These are phyloP conservation scores for Hondaea fermentalgiana DNA, from an alignment of 108 stramenopile species.

Conservation along the genomic window DNA sequence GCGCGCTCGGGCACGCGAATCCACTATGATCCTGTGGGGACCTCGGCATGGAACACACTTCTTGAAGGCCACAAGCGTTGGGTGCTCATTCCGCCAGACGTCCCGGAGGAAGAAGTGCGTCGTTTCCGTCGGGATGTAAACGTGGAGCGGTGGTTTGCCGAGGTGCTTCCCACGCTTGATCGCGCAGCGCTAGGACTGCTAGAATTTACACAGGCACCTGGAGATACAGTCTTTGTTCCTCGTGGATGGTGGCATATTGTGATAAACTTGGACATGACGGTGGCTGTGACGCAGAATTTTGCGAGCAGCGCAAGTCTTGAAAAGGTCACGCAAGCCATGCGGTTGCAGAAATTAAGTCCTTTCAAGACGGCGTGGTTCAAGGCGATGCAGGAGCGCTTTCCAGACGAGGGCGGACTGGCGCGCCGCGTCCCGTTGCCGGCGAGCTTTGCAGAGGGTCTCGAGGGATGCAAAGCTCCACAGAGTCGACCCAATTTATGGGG, in stretches of 20 bases:
- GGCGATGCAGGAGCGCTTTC: not conserved
- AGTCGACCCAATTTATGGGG: not conserved
- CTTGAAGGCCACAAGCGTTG: slow-evolving; percentile 84
- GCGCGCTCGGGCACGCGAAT: slow-evolving; percentile 78
- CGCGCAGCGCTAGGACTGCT: slow-evolving; percentile 36
- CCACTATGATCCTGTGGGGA: slow-evolving; percentile 92
- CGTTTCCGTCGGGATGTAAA: slow-evolving; percentile 58
- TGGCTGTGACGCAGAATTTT: slow-evolving; percentile 94
- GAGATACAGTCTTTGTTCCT: slow-evolving; percentile 90
- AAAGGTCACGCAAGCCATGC: slow-evolving; percentile 71
- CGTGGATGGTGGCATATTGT: slow-evolving; percentile 98
- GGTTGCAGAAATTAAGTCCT: slow-evolving; percentile 18
- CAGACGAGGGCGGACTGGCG: not conserved
- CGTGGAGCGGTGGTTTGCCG: slow-evolving; percentile 66
- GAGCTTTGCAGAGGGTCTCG: not conserved
- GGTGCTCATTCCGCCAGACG: slow-evolving; percentile 92
- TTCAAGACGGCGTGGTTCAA: not conserved
- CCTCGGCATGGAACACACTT: slow-evolving; percentile 94
- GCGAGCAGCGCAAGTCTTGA: slow-evolving; percentile 80
- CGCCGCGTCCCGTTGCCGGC: not conserved
- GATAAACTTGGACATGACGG: slow-evolving; percentile 82
- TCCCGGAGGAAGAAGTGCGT: slow-evolving; percentile 69
- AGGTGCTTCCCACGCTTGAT: not conserved
- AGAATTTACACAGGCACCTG: slow-evolving; percentile 89
- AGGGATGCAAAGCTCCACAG: not conserved